phyloP scores from a whole-genome alignment of 495 filamentous ascomycete species.

The Opeltia flavorubescens region DNA sequence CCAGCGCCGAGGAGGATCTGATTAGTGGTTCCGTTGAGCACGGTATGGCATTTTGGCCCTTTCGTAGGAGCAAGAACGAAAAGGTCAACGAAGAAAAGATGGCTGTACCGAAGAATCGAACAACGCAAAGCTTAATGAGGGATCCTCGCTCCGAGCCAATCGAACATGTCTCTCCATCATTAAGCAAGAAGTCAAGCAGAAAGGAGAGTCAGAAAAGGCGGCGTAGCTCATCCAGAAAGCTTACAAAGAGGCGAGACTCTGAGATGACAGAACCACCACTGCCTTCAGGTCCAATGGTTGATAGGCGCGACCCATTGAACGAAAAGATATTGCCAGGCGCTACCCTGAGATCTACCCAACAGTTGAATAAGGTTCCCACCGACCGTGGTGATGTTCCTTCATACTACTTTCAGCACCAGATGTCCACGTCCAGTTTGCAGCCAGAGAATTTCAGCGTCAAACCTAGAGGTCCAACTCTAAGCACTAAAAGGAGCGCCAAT shows the following conservation, averaged over 20 bases:
- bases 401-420: slow-evolving; percentile 31
- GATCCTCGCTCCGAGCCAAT: slow-evolving; percentile 13
- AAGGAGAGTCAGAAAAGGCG: slow-evolving; percentile 28
- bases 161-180: slow-evolving; percentile 15
- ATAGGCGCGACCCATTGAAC: slow-evolving; percentile 13
- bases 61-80: slow-evolving; percentile 49
- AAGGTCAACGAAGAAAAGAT: slow-evolving; percentile 35
- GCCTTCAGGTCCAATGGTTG: slow-evolving; percentile 15
- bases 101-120: slow-evolving; percentile 21
- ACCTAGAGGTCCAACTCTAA: slow-evolving; percentile 50
- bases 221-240: slow-evolving; percentile 19
- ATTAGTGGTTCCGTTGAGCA: slow-evolving; percentile 12
- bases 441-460: slow-evolving; percentile 25
- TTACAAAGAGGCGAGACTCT: slow-evolving; percentile 14
- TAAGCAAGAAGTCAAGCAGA: slow-evolving; percentile 29
- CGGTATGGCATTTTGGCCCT: slow-evolving; percentile 67
- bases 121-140: slow-evolving; percentile 17
- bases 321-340: slow-evolving; percentile 17
- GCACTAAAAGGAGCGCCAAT: slow-evolving; percentile 42
- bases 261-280: slow-evolving; percentile 19
- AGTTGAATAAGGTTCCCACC: slow-evolving; percentile 20
- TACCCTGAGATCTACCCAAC: slow-evolving; percentile 18
- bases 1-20: slow-evolving; percentile 18
- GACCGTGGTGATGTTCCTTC: slow-evolving; percentile 23
- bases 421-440: slow-evolving; percentile 30